Percentiles rank a stretch among this genome's conserved stretches.
Evolutionary conservation across 2,329 filamentous ascomycete species (phyloP).

Genomic region (Coniosporium tulheliwenetii): DNA sequence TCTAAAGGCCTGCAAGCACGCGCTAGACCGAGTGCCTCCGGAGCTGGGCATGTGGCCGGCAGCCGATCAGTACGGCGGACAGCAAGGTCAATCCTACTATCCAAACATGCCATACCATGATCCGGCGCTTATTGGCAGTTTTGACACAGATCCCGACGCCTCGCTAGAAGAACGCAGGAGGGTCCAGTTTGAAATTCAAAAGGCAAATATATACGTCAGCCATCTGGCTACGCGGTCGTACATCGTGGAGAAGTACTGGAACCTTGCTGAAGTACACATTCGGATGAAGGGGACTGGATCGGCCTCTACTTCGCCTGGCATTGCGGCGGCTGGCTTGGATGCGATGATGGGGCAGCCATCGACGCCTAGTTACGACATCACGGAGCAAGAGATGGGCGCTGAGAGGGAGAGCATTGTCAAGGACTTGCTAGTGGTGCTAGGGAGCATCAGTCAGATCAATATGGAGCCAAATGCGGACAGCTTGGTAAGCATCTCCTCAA

Average conservation of each 20-base stretch:
- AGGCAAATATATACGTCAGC: constrained; percentile 75
- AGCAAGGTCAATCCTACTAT: constrained; percentile 9
- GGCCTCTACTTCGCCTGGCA: constrained; percentile 17
- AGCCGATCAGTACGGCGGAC: constrained; percentile 17
- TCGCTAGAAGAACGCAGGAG: constrained; percentile 22
- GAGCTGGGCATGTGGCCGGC: constrained; percentile 46
- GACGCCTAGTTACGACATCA: constrained; percentile 23
- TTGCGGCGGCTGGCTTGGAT: constrained; percentile 20
- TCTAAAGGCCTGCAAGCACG: constrained; percentile 52
- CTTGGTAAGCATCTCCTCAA: constrained; percentile 33
- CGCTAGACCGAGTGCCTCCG: constrained; percentile 50
- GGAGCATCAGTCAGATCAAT: constrained; percentile 67
- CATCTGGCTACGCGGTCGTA: constrained; percentile 70
- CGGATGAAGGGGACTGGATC: constrained; percentile 23
- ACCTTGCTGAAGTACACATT: constrained; percentile 50
- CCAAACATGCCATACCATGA: constrained; percentile 6
- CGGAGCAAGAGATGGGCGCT: constrained; percentile 49
- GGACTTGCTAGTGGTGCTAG: constrained; percentile 58
- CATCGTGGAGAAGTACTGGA: constrained; percentile 75
- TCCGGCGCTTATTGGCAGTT: too few species aligned
- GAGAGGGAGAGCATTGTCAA: constrained; percentile 74
- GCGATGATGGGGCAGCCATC: constrained; percentile 14
- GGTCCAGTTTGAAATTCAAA: constrained; percentile 77
- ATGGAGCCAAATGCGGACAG: constrained; percentile 59
- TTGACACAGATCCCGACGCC: constrained; percentile 10